Percentiles rank a stretch among this genome's conserved stretches.
Conservation (phyloP, 257 asterid species). For the Thymus quinquecostatus region DNA sequence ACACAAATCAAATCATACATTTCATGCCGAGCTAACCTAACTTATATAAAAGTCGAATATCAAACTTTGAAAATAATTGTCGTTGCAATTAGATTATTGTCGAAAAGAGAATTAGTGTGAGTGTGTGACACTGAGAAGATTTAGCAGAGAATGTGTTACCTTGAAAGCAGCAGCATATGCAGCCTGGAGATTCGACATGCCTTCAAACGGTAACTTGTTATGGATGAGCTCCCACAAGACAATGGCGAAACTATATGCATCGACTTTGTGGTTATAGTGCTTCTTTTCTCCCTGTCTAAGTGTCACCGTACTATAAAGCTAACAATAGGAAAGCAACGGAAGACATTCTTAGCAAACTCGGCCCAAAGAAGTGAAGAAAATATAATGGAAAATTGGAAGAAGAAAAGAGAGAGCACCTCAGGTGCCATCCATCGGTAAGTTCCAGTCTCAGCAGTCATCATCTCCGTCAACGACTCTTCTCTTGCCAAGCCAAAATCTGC, state of each 20-base stretch:
- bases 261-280: constrained; percentile 97
- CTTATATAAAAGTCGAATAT: too few species aligned
- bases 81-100: too few species aligned
- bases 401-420: constrained; percentile 56
- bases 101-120: too few species aligned
- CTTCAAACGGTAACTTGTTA: constrained; percentile 80
- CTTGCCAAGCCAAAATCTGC: constrained; percentile 99
- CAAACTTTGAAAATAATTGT: too few species aligned
- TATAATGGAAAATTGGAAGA: neutral
- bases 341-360: constrained; percentile 6
- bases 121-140: too few species aligned
- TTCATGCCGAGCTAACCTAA: too few species aligned
- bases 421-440: constrained; percentile 99
- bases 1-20: neutral
- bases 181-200: constrained; percentile 97
- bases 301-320: constrained; percentile 97
- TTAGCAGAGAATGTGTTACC: too few species aligned
- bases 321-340: neutral
- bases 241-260: constrained; percentile 95
- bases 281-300: constrained; percentile 98
- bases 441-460: constrained; percentile 99
- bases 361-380: constrained; percentile 27
- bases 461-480: constrained; percentile 97
- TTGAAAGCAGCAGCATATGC: constrained; percentile 99
- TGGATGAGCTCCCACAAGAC: constrained; percentile 97